A percentile compares a stretch with the other conserved stretches of the same genome.
Evolutionary conservation across 2,329 filamentous ascomycete species (phyloP).

Genomic region (Trichophyton schoenleinii): DNA sequence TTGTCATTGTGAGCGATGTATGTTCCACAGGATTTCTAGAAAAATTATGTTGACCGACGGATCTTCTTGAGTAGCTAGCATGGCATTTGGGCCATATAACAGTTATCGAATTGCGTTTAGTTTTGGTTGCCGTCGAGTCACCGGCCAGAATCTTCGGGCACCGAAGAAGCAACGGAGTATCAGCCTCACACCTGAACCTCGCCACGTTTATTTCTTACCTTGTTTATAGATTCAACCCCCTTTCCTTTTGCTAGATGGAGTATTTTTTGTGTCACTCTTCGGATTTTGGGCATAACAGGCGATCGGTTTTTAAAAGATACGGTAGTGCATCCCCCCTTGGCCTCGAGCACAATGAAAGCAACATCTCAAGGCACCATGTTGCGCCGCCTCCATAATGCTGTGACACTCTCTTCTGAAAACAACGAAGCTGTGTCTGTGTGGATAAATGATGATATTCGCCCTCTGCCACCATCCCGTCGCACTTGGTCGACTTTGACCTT

Average conservation of each 20-base stretch:
- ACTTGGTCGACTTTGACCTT: conserved; percentile 36
- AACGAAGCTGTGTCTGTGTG: conserved; percentile 13
- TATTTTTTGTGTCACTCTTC: not conserved
- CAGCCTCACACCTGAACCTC: not conserved
- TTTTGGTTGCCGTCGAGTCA: not conserved
- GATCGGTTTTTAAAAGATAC: not conserved
- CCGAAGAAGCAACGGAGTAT: not conserved
- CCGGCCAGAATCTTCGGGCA: not conserved
- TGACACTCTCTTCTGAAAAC: not conserved
- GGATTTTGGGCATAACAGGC: not conserved
- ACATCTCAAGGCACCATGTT: not conserved
- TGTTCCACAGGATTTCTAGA: not conserved
- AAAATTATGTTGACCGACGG: not conserved
- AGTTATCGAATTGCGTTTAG: not conserved
- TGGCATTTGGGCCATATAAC: not conserved
- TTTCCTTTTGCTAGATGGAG: not conserved
- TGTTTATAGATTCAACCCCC: not conserved
- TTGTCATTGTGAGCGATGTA: not conserved
- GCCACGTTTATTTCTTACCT: not conserved
- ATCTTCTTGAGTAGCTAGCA: not conserved
- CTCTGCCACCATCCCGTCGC: conserved; percentile 32
- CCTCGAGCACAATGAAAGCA: not conserved
- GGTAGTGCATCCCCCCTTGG: not conserved
- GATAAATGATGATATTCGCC: conserved; percentile 41
- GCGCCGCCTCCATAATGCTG: not conserved